These are phyloP conservation scores for Achaetomiella virescens DNA, from an alignment of 495 filamentous ascomycete species.

Conservation along the genomic window DNA sequence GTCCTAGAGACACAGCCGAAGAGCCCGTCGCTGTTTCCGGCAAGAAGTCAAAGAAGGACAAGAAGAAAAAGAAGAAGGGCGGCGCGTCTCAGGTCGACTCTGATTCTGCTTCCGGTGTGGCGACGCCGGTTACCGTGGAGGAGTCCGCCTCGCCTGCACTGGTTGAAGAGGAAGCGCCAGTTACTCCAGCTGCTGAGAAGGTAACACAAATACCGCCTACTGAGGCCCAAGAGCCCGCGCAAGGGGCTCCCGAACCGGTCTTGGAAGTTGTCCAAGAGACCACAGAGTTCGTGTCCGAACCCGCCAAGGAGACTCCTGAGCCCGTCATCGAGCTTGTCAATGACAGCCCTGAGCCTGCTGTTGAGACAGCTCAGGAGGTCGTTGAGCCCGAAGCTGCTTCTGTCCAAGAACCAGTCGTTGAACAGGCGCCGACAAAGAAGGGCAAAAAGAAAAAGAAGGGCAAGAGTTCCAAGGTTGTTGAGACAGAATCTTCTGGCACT, in stretches of 20 bases:
- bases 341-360: neutral
- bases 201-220: neutral
- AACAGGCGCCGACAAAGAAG: constrained; percentile 17
- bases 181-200: neutral
- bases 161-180: neutral
- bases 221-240: neutral
- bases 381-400: neutral
- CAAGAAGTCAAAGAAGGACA: constrained; percentile 28
- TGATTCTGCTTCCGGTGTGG: constrained; percentile 14
- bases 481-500: constrained; percentile 1
- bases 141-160: neutral
- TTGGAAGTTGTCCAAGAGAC: neutral
- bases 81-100: constrained; percentile 13
- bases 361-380: neutral
- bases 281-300: neutral
- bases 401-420: neutral
- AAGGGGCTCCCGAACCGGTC: neutral
- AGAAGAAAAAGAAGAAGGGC: constrained; percentile 32
- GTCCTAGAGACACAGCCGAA: neutral
- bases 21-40: constrained; percentile 3
- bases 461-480: constrained; percentile 13
- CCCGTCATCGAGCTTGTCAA: neutral
- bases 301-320: neutral
- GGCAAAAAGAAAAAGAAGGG: constrained; percentile 25
- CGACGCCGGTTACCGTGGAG: neutral